Conservation (phyloP, 345 rosid species). For the Citrus reticulata region DNA sequence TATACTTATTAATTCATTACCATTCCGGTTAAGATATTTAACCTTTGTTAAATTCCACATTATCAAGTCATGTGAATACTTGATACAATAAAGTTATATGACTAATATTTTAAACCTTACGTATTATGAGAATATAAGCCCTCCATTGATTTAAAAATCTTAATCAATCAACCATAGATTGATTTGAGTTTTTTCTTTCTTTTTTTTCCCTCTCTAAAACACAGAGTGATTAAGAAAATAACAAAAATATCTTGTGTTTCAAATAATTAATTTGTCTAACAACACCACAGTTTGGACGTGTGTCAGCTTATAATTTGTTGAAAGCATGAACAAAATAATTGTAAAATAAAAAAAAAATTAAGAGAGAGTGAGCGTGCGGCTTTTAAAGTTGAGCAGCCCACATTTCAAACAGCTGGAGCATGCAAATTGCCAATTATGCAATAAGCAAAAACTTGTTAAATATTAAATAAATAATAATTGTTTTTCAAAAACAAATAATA, state of each 20-base stretch:
- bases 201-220: too few species aligned
- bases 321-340: background rate
- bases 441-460: background rate
- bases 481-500: background rate
- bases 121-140: background rate
- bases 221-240: too few species aligned
- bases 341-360: background rate
- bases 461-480: too few species aligned
- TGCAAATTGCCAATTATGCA: background rate
- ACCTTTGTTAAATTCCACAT: background rate
- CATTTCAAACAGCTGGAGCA: background rate
- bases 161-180: too few species aligned
- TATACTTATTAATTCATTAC: background rate
- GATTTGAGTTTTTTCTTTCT: too few species aligned
- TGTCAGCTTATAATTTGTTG: background rate
- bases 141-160: too few species aligned
- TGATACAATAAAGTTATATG: background rate
- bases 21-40: background rate
- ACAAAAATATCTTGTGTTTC: too few species aligned
- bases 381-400: conserved; percentile 1
- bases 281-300: background rate
- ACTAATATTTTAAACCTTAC: background rate
- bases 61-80: background rate
- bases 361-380: background rate
- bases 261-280: background rate